phyloP scores from a whole-genome alignment of 2,329 filamentous ascomycete species.

The Leptographium galeiforme region DNA sequence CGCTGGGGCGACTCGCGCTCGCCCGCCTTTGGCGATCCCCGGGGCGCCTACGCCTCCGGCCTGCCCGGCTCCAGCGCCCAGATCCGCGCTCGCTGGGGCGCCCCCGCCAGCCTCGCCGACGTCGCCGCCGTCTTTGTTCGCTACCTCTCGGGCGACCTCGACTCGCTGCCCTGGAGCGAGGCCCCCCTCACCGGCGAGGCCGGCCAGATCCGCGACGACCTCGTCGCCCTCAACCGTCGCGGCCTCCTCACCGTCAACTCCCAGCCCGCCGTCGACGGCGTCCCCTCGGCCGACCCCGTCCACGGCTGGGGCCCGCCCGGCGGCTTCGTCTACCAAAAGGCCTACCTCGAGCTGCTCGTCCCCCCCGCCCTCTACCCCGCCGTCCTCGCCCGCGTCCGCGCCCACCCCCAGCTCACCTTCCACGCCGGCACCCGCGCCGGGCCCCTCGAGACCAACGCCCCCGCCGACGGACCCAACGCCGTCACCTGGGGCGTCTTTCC shows the following conservation, averaged over 20 bases:
- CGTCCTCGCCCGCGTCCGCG: constrained; percentile 64
- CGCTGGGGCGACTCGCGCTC: constrained; percentile 96
- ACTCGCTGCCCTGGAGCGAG: constrained; percentile 88
- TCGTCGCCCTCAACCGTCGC: constrained; percentile 71
- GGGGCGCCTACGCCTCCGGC: constrained; percentile 83
- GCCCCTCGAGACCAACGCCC: constrained; percentile 70
- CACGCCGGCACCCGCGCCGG: constrained; percentile 83
- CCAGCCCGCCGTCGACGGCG: constrained; percentile 85
- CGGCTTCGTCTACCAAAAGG: constrained; percentile 97
- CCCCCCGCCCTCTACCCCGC: constrained; percentile 66
- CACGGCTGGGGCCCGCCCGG: constrained; percentile 92
- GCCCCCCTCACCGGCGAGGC: constrained; percentile 73
- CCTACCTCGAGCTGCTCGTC: constrained; percentile 85
- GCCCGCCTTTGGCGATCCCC: constrained; percentile 88
- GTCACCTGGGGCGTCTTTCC: constrained; percentile 99
- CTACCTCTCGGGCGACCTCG: constrained; percentile 70
- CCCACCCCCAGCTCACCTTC: constrained; percentile 75
- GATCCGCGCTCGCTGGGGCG: constrained; percentile 89
- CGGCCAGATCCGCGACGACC: constrained; percentile 59
- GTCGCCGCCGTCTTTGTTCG: constrained; percentile 71
- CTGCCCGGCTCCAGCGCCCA: constrained; percentile 91
- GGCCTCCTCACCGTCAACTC: constrained; percentile 95
- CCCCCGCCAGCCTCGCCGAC: constrained; percentile 66
- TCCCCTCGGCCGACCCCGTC: constrained; percentile 72
- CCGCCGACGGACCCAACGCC: constrained; percentile 82